A percentile compares a stretch with the other conserved stretches of the same genome.
Evolutionary conservation across 148 eudicot genomes (phyloP).

Genomic region (Chenopodium formosanum): DNA sequence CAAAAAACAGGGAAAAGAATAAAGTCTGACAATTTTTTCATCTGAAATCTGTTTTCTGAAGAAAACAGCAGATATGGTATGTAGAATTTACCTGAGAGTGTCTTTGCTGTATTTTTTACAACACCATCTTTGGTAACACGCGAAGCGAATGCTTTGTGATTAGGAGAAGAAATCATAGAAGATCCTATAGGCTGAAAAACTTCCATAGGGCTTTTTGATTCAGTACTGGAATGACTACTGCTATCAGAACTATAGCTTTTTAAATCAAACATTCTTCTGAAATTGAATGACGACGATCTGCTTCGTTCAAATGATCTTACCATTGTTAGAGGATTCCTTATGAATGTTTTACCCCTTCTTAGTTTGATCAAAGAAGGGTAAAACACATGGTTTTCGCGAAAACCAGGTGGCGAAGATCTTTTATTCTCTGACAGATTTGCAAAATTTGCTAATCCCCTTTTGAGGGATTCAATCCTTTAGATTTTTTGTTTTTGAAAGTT

Average conservation of each 20-base stretch:
- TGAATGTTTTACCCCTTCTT: slow-evolving; percentile 32
- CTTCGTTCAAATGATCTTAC: slow-evolving; percentile 35
- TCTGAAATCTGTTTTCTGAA: background rate
- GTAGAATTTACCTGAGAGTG: slow-evolving; percentile 29
- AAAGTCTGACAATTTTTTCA: background rate
- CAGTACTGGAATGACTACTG: background rate
- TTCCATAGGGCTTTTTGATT: slow-evolving; percentile 6
- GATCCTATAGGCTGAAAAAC: background rate
- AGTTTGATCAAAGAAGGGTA: slow-evolving; percentile 33
- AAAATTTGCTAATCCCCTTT: background rate
- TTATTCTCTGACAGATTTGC: slow-evolving; percentile 18
- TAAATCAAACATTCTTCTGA: slow-evolving; percentile 37
- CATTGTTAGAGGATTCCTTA: slow-evolving; percentile 34
- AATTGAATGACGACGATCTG: slow-evolving; percentile 35
- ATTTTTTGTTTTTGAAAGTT: background rate
- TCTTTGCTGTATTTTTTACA: background rate
- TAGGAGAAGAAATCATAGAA: slow-evolving; percentile 8
- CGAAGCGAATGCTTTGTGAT: slow-evolving; percentile 8
- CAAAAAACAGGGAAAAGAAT: too few relatives aligned
- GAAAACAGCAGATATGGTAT: background rate
- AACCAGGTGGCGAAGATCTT: background rate
- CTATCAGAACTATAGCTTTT: background rate
- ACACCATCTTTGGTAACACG: slow-evolving; percentile 16
- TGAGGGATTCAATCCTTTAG: background rate
- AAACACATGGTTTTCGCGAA: slow-evolving; percentile 13